Percentiles rank a stretch among this genome's conserved stretches.
These are phyloP conservation scores for Saprolegnia parasitica DNA, from an alignment of 352 stramenopile species.

Conservation along the genomic window DNA sequence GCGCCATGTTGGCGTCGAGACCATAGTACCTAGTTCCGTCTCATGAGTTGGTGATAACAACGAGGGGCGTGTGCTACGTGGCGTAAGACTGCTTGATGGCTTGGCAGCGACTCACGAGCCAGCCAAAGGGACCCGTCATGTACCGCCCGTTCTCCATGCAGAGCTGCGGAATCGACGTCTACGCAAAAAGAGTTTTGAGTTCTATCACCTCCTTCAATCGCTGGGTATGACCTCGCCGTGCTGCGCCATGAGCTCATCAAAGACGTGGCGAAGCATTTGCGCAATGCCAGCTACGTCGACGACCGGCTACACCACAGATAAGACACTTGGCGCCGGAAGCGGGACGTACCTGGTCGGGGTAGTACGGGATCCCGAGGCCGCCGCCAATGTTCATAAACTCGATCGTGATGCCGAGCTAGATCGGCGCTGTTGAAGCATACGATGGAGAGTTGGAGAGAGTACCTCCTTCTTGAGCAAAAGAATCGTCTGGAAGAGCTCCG, in stretches of 20 bases:
- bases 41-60: background rate
- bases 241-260: constrained; percentile 65
- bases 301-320: constrained; percentile 23
- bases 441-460: no score
- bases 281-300: constrained; percentile 68
- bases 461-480: constrained; percentile 54
- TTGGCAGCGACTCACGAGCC: constrained; percentile 77
- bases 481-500: constrained; percentile 79
- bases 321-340: no score
- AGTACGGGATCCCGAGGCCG: constrained; percentile 84
- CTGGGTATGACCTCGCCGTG: constrained; percentile 42
- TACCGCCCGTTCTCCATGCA: constrained; percentile 89
- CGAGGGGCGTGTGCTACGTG: background rate
- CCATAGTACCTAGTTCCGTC: constrained; percentile 68
- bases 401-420: constrained; percentile 79
- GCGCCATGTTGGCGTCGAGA: constrained; percentile 84
- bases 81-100: constrained; percentile 84
- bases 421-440: background rate
- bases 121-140: constrained; percentile 85
- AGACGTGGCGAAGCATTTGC: constrained; percentile 69
- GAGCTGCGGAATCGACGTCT: constrained; percentile 49
- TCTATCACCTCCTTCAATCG: no score
- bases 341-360: constrained; percentile 45
- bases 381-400: constrained; percentile 91
- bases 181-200: background rate